Evolutionary conservation across 176 grass and related monocot species (phyloP).

Genomic region (Avena atlantica): DNA sequence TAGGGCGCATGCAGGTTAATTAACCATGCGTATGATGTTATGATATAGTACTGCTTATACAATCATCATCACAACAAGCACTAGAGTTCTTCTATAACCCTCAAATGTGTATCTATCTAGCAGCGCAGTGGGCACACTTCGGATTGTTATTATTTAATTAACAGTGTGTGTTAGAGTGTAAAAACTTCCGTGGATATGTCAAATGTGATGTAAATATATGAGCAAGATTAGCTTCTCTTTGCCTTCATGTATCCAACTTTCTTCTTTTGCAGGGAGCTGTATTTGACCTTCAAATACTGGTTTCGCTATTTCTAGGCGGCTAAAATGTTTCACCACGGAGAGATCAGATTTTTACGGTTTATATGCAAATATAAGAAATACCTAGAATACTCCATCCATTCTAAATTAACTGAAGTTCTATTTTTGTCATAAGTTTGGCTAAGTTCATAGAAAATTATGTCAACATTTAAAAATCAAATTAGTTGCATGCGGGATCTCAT

Average conservation of each 20-base stretch:
- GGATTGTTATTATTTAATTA: not conserved
- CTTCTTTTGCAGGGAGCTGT: not conserved
- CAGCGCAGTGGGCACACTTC: not conserved
- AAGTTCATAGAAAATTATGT: not conserved
- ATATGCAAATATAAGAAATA: not conserved
- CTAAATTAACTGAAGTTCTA: not conserved
- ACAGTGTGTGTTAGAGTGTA: not conserved
- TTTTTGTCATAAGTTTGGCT: not conserved
- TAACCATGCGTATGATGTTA: not conserved
- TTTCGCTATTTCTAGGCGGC: not conserved
- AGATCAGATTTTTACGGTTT: not conserved
- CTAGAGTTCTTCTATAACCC: not conserved
- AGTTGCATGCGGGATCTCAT: too few species aligned
- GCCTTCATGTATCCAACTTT: not conserved
- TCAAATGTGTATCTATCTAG: not conserved
- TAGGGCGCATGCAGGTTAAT: not conserved
- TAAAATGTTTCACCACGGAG: too few species aligned
- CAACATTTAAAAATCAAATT: not conserved
- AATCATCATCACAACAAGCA: not conserved
- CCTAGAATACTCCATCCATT: not conserved
- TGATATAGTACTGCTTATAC: not conserved
- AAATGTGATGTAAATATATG: not conserved
- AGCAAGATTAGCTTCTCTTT: not conserved
- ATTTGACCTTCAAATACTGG: not conserved
- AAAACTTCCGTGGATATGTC: not conserved